Evolutionary conservation across 768 basidiomycete species (phyloP), one percentile per base, ranked within the genome.

Genomic region (Lactarius hatsudake): DNA sequence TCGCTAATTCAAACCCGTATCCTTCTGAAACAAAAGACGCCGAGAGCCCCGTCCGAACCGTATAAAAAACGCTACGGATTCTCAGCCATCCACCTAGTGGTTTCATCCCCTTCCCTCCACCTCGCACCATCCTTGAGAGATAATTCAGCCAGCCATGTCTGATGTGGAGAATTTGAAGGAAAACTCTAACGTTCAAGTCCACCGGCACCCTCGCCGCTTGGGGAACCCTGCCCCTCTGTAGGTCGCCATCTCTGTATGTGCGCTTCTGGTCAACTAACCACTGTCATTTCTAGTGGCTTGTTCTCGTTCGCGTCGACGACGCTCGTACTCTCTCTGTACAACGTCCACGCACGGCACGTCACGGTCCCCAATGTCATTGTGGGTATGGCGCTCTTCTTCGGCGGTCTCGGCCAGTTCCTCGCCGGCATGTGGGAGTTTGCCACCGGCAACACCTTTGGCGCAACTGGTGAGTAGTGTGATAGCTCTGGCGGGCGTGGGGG

Each of bases 301-400:
- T 89, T 90, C 75, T 87, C 89, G 45, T 94, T 94, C 79, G 91
- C 93, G 23, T 88, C 89, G 4, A 92, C 93, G 13, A 93, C 91
- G 0, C 81, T 94, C 72, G 86, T 94, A 63, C 80, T 93, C 40
- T 93, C 90, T 5, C 69, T 93, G 69, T 90, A 83, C 82, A 93
- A 93, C 73, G 78, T 84, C 34, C 76, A 81, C 20, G 81, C 84
- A 1, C 82, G 87, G n/a, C 73, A 77, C 28, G 80, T 93, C 69
- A 68, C 72, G 20, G 72, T 74, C 6, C 86, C 90, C 48, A 93
- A 94, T 65, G 84, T 87, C 34, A 86, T 93, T 58, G 82, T 94
- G 59, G 94, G 93, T 60, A 93, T 96, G 93, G 92, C 93, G 30
- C 74, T 92, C 71, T 90, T 87, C 77, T 85, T 85, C 68, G 94